These are phyloP conservation scores for Cucurbita ficifolia DNA, from an alignment of 306 rosid genomes.

Conservation along the genomic window DNA sequence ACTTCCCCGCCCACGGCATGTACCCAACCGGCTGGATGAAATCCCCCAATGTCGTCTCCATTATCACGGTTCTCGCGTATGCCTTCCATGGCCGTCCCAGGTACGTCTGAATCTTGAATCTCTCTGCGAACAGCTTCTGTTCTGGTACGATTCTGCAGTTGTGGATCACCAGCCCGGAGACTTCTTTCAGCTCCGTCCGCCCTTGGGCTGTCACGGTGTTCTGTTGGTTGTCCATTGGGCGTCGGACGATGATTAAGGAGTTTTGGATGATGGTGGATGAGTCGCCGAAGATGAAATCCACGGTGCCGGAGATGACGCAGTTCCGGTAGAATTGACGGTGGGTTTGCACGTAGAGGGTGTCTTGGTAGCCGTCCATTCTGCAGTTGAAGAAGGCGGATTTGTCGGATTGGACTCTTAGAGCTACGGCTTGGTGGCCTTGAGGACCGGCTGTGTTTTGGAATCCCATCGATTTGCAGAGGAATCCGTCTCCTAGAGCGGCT, in stretches of 20 bases:
- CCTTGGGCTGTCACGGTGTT: constrained; percentile 52
- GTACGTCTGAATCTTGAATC: constrained; percentile 22
- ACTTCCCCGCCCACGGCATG: constrained; percentile 20
- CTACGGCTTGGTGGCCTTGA: constrained; percentile 58
- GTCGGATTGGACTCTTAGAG: constrained; percentile 47
- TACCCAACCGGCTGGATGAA: constrained; percentile 26
- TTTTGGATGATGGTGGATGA: constrained; percentile 34
- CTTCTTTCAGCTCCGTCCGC: not conserved
- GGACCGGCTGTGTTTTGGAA: constrained; percentile 63
- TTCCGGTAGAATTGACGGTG: constrained; percentile 59
- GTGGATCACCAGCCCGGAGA: constrained; percentile 36
- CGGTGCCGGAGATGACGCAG: constrained; percentile 62
- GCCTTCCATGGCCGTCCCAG: constrained; percentile 62
- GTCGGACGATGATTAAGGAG: constrained; percentile 33
- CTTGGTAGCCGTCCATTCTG: constrained; percentile 47
- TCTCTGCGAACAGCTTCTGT: constrained; percentile 7
- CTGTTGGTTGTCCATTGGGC: constrained; percentile 21
- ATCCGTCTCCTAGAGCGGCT: constrained; percentile 25
- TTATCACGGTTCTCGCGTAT: constrained; percentile 28
- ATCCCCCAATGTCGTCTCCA: constrained; percentile 43
- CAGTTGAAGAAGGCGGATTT: constrained; percentile 39
- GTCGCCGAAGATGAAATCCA: constrained; percentile 67
- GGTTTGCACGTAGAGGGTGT: constrained; percentile 45
- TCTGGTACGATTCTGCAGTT: constrained; percentile 43
- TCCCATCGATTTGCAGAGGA: constrained; percentile 38